Conservation (phyloP, 331 rosid species). For the Rhamnella rubrinervis region DNA sequence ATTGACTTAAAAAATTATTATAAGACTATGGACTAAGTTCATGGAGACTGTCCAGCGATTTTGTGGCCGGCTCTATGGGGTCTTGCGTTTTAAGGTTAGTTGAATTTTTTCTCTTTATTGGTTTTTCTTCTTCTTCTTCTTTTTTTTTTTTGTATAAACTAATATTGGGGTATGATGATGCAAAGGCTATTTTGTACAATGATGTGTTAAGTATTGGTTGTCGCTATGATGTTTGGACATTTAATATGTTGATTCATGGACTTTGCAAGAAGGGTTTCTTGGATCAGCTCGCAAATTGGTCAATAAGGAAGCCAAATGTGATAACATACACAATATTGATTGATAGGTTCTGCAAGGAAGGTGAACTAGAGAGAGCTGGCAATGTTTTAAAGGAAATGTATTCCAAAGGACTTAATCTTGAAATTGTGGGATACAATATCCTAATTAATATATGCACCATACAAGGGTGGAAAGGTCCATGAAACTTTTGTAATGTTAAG, state of each 20-base stretch:
- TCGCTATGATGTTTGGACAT: constrained; percentile 70
- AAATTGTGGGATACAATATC: constrained; percentile 78
- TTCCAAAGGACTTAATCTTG: constrained; percentile 54
- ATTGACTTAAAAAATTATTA: no score
- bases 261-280: constrained; percentile 73
- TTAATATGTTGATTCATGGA: constrained; percentile 72
- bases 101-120: no score
- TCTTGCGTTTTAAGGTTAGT: no score
- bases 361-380: constrained; percentile 56
- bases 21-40: no score
- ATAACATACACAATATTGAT: constrained; percentile 77
- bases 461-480: constrained; percentile 55
- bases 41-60: no score
- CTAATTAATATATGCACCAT: constrained; percentile 60
- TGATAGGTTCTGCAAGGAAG: constrained; percentile 70
- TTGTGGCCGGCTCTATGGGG: no score
- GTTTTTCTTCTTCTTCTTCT: no score
- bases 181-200: constrained; percentile 49
- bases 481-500: constrained; percentile 54
- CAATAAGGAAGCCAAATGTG: constrained; percentile 70
- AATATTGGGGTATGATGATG: constrained; percentile 74
- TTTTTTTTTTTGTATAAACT: no score
- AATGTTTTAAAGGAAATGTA: constrained; percentile 68
- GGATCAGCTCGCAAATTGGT: constrained; percentile 60
- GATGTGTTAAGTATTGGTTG: constrained; percentile 52